A percentile compares a stretch with the other conserved stretches of the same genome.
phyloP scores from a whole-genome alignment of 2,329 filamentous ascomycete genomes.

The Botryotinia calthae region DNA sequence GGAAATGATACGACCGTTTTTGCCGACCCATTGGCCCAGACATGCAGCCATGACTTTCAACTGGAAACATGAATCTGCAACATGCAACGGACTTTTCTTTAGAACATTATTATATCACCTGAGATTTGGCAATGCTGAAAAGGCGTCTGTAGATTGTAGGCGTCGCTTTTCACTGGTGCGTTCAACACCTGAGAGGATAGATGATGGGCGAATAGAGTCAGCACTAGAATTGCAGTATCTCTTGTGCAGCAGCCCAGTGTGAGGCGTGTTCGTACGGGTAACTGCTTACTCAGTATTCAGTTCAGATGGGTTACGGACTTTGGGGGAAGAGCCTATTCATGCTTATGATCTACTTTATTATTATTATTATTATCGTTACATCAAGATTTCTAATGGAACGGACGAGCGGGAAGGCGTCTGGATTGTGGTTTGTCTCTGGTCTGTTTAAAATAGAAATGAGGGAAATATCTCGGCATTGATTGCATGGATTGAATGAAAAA shows the following conservation, averaged over 20 bases:
- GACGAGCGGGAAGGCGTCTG: background rate
- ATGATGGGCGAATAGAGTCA: background rate
- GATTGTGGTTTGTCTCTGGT: background rate
- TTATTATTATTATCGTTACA: background rate
- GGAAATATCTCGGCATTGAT: background rate
- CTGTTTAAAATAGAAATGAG: background rate
- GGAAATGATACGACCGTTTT: background rate
- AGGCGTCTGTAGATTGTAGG: background rate
- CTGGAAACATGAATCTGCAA: background rate
- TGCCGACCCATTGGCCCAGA: background rate
- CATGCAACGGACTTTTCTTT: background rate
- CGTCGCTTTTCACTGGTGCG: background rate
- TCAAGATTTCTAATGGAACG: background rate
- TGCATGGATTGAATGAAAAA: background rate
- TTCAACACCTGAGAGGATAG: background rate
- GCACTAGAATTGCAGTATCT: background rate
- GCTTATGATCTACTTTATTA: background rate
- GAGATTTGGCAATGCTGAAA: background rate
- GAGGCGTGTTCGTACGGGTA: background rate
- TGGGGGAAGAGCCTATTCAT: background rate
- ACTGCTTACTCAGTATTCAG: background rate
- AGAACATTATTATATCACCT: background rate
- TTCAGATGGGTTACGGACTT: background rate
- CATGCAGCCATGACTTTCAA: conserved; percentile 1
- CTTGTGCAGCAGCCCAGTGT: background rate